Evolutionary conservation across 345 rosid genomes (phyloP).

Genomic region (Gossypium turneri): DNA sequence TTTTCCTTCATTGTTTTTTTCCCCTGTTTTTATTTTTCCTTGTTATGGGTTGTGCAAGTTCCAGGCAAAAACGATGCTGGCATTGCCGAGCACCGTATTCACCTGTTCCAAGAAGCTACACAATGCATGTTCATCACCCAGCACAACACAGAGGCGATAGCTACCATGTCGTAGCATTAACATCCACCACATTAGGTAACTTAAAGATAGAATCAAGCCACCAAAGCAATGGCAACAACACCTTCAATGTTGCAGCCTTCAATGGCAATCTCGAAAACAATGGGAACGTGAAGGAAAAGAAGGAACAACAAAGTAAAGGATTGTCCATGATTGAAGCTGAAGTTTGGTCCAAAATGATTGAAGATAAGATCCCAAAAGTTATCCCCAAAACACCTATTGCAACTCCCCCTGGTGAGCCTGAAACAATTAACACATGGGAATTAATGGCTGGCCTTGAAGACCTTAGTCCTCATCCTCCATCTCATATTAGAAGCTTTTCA

Average conservation of each 20-base stretch:
- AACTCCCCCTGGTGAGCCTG: slow-evolving; percentile 97
- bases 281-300: slow-evolving; percentile 2
- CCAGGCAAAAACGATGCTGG: slow-evolving; percentile 66
- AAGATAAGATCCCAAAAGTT: slow-evolving; percentile 61
- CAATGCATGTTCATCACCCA: slow-evolving; percentile 63
- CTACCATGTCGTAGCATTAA: slow-evolving; percentile 69
- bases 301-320: slow-evolving; percentile 15
- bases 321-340: slow-evolving; percentile 62
- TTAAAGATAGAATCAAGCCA: slow-evolving; percentile 36
- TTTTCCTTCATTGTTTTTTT: too few relatives aligned
- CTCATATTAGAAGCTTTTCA: slow-evolving; percentile 60
- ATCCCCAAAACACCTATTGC: slow-evolving; percentile 57
- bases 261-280: slow-evolving; percentile 14
- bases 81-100: slow-evolving; percentile 63
- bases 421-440: slow-evolving; percentile 89
- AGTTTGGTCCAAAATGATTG: slow-evolving; percentile 84
- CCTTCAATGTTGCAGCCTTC: slow-evolving; percentile 13
- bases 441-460: slow-evolving; percentile 94
- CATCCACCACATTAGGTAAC: slow-evolving; percentile 67
- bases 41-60: slow-evolving; percentile 85
- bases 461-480: slow-evolving; percentile 37
- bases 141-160: slow-evolving; percentile 53
- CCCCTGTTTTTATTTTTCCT: background rate
- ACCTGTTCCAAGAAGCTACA: slow-evolving; percentile 58
- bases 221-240: slow-evolving; percentile 15